Base-by-base conservation (phyloP, 2,329 filamentous ascomycete genomes). In the Aspergillus glaucus region DNA sequence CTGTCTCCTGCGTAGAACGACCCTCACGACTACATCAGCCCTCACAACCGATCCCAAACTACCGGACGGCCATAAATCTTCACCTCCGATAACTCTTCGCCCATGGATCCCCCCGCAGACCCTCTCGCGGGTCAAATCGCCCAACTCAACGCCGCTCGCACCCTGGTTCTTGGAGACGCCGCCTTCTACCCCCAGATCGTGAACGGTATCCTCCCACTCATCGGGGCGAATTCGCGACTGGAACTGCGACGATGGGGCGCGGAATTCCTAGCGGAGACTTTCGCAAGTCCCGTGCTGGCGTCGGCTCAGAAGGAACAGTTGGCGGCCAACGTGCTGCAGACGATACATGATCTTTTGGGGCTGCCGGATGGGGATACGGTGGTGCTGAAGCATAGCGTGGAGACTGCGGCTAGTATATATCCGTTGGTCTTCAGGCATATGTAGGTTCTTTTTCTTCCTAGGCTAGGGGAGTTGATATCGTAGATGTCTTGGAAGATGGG, bases 191-290 rank as follows among this genome's bases (percentile, higher is more conserved):
- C 86, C 45, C 88, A 88, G 68, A 92, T 98, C 65, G 85, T 98
- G 54, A 87, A 88, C 63, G 90, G 89, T 43, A 89, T 97, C 54
- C 75, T 97, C n/a, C 90, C 91, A 48, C 91, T 97, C 62, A 87
- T 96, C 69, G 84, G 85, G 52, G 81, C 86, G 45, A 78, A 79
- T 56, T 80, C 88, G 55, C 79, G 82, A 52, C 72, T 95, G 49
- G 88, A 95, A 70, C 75, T 97, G 62, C 86, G 90, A 70, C 79
- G 91, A 85, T 98, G 93, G 93, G 93, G 92, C 22, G 86, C 91
- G 54, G 91, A 96, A 53, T 98, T 98, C 65, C 77, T 98, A 40
- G 90, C 92, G 49, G 93, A 98, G 75, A 90, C 91, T 2, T 97
- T 98, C 72, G 86, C 93, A 49, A 94, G 88, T 51, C 93, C 94